Base-by-base conservation (phyloP, 2,329 filamentous ascomycete species). In the Phyllosticta ampelicida region DNA sequence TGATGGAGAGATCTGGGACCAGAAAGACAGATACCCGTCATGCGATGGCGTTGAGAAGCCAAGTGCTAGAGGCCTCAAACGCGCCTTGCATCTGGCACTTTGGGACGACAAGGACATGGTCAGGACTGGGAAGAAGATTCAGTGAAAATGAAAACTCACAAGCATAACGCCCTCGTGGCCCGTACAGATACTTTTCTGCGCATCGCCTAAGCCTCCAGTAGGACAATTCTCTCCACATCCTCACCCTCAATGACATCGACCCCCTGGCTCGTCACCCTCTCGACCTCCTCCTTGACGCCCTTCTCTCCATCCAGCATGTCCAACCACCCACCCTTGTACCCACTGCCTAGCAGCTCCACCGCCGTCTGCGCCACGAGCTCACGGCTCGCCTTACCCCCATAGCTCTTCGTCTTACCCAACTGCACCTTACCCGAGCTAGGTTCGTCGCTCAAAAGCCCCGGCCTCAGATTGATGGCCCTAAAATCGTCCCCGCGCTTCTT, bases 281-380 rank as follows among this genome's bases (percentile, higher is more conserved):
- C 73, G 20, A 81, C 74, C 13, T 77, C 79, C 53, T 69, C 67
- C 6, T 71, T 71, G 52, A 80, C 70, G 0, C 63, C 65, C 60
- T 79, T 75, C 19, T 79, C 70, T 2, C 79, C 80, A 63, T 77
- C 74, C 51, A 81, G 61, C 61, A 82, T 66, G 72, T 82, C 80
- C 65, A 75, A 71, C 78, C 79, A 82, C 0, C 80, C 79, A 48
- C 72, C 73, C 21, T 72, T 73, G 62, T 77, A 76, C 20, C 73
- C 72, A 11, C 74, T 73, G 18, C 75, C 77, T 67, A 82, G 63
- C 61, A 80, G 70, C 61, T 65, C 68, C 63, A 75, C 77, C 50
- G 78, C 75, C 49, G 78, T 75, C 63, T 75, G 71, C 5, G 79
- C 80, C 51, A 81, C 79, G 63, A 78, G 77, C 62, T 74, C 78